Evolutionary conservation across 352 stramenopile genomes (phyloP).

Genomic region (Globisporangium mamillatum): DNA sequence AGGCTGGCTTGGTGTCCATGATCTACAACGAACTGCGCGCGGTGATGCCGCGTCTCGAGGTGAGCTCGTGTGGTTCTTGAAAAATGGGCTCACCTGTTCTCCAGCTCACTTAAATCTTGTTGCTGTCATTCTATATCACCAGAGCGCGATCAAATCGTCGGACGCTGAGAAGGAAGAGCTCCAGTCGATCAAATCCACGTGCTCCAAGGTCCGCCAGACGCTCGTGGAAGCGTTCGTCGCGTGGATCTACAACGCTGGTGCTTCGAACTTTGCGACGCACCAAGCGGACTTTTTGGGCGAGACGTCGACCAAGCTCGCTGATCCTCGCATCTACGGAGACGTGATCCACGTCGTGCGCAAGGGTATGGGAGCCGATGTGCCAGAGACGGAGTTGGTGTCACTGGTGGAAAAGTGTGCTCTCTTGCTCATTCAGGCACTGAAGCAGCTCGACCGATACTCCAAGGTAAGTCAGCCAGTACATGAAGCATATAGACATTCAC

Average conservation of each 20-base stretch:
- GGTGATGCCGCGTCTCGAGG: constrained; percentile 63
- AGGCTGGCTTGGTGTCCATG: constrained; percentile 24
- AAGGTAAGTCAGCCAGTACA: constrained; percentile 37
- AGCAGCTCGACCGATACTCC: constrained; percentile 69
- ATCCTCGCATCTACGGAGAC: constrained; percentile 71
- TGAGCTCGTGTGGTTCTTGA: constrained; percentile 17
- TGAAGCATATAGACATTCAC: no score
- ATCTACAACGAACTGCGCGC: constrained; percentile 35
- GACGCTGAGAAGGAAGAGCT: constrained; percentile 34
- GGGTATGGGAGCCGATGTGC: constrained; percentile 13
- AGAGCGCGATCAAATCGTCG: constrained; percentile 30
- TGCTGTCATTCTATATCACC: neutral
- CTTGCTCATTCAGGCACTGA: constrained; percentile 44
- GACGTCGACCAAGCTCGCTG: constrained; percentile 61
- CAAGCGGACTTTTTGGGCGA: constrained; percentile 51
- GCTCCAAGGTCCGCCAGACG: constrained; percentile 52
- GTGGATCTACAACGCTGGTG: constrained; percentile 58
- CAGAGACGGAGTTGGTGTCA: constrained; percentile 25
- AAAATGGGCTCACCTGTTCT: neutral
- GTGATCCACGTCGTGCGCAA: constrained; percentile 34
- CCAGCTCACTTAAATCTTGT: neutral
- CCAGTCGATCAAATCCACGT: constrained; percentile 43
- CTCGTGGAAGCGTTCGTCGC: constrained; percentile 65
- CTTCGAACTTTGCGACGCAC: constrained; percentile 24
- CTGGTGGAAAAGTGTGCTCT: constrained; percentile 25